Percentiles rank a stretch among this genome's conserved stretches.
phyloP scores from a whole-genome alignment of 176 grass and related monocot genomes.

The Alopecurus myosuroides region DNA sequence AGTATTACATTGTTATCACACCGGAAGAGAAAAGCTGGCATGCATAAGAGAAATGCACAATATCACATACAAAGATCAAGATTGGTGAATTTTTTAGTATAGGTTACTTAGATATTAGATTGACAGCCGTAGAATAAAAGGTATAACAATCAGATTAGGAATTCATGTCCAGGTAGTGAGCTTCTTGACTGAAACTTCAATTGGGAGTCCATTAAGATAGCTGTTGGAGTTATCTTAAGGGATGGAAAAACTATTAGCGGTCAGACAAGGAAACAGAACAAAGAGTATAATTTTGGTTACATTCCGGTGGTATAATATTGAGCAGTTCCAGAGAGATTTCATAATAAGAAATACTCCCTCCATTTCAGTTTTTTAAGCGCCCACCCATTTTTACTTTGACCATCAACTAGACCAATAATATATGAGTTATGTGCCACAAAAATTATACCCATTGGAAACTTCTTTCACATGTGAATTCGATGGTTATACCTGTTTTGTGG shows the following conservation, averaged over 20 bases:
- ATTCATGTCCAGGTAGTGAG: neutral
- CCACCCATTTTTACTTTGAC: neutral
- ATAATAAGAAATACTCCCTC: neutral
- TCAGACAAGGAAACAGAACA: neutral
- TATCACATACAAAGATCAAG: neutral
- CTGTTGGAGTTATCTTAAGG: neutral
- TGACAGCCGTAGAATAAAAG: neutral
- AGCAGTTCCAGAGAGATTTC: neutral
- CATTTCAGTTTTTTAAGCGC: neutral
- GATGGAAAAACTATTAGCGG: neutral
- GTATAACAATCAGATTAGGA: neutral
- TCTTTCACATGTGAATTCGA: neutral
- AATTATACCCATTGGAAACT: neutral
- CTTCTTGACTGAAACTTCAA: neutral
- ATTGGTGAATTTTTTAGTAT: neutral
- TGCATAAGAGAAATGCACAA: neutral
- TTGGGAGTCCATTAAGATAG: neutral
- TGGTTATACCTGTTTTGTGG: neutral
- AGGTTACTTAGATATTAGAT: constrained; percentile 4
- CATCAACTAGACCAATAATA: neutral
- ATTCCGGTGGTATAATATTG: neutral
- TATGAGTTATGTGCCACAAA: neutral
- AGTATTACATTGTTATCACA: neutral
- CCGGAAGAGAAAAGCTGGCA: neutral
- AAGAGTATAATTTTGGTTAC: neutral